These are phyloP conservation scores for Plectranthus barbatus DNA, from an alignment of 257 asterid species.

Conservation along the genomic window DNA sequence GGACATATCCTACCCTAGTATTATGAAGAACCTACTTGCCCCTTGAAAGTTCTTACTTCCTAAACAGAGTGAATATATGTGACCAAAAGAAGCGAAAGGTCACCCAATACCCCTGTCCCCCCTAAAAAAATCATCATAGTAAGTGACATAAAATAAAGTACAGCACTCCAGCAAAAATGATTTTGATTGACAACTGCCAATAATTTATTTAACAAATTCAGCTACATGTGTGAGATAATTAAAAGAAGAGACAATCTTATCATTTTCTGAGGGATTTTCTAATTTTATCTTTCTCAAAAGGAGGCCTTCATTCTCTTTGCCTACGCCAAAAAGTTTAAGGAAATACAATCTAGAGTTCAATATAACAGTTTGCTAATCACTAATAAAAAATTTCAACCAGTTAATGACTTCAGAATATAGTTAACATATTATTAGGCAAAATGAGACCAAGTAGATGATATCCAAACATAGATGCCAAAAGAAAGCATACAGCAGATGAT, in stretches of 20 bases:
- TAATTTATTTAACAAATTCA: background rate
- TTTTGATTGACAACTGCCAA: background rate
- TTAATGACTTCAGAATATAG: background rate
- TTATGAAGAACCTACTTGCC: too few species aligned
- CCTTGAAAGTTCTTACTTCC: background rate
- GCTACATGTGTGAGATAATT: background rate
- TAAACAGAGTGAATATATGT: background rate
- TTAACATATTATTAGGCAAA: background rate
- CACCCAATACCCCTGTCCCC: background rate
- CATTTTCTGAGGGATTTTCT: background rate
- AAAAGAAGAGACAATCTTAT: background rate
- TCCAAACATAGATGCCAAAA: constrained; percentile 16
- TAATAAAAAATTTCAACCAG: background rate
- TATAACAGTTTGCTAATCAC: constrained; percentile 11
- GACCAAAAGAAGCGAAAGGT: background rate
- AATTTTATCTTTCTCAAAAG: background rate
- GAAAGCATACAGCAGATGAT: constrained; percentile 88
- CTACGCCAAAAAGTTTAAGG: background rate
- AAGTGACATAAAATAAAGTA: background rate
- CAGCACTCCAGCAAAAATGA: background rate
- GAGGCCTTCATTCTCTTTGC: background rate
- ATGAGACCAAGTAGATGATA: constrained; percentile 8
- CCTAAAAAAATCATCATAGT: background rate
- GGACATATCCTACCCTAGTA: too few species aligned
- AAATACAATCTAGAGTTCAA: background rate